phyloP scores from a whole-genome alignment of 257 asterid genomes.

The Solanum pimpinellifolium region DNA sequence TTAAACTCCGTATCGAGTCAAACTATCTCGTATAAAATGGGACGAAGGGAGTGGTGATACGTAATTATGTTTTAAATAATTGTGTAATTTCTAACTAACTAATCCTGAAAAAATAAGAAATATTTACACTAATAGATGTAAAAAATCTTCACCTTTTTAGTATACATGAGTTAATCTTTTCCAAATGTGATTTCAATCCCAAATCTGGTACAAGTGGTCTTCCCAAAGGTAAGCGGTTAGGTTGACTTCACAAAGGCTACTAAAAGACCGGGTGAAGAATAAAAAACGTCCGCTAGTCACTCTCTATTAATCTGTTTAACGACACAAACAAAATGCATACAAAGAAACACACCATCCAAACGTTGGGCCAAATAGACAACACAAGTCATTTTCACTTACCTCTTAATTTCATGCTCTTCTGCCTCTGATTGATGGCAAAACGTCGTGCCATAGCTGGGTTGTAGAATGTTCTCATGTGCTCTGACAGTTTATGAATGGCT shows the following conservation, averaged over 20 bases:
- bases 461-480: slow-evolving; percentile 74
- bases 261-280: neutral
- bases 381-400: slow-evolving; percentile 23
- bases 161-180: neutral
- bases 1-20: no score
- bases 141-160: neutral
- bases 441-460: slow-evolving; percentile 96
- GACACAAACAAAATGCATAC: neutral
- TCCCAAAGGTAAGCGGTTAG: neutral
- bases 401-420: slow-evolving; percentile 60
- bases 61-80: neutral
- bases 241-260: neutral
- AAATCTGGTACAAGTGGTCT: neutral
- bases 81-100: neutral
- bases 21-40: no score
- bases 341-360: neutral
- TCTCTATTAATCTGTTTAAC: neutral
- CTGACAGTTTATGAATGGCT: slow-evolving; percentile 67
- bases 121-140: neutral
- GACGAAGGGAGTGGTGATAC: no score
- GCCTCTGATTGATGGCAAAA: slow-evolving; percentile 58
- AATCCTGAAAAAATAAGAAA: neutral
- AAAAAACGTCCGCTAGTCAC: neutral
- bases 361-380: neutral
- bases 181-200: neutral